Evolutionary conservation across 805 yeast species (phyloP).

Genomic region (Kazachstania martiniae): DNA sequence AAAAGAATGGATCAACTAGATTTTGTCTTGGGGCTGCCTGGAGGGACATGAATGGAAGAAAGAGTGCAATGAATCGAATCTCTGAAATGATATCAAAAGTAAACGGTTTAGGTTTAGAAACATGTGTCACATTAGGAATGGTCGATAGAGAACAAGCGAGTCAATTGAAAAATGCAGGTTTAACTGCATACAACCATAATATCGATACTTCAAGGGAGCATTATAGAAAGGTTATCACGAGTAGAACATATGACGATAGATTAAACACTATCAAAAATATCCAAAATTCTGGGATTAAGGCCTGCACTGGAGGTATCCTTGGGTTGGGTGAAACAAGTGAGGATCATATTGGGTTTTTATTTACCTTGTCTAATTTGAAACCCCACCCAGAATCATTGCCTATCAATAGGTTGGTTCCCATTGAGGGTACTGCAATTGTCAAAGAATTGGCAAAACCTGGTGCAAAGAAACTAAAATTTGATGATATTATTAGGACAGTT

Average conservation of each 20-base stretch:
- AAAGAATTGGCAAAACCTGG: slow-evolving; percentile 36
- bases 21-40: slow-evolving; percentile 85
- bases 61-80: slow-evolving; percentile 51
- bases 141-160: slow-evolving; percentile 52
- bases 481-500: slow-evolving; percentile 53
- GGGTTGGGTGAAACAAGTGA: slow-evolving; percentile 68
- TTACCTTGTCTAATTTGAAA: slow-evolving; percentile 56
- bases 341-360: slow-evolving; percentile 58
- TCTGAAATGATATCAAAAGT: slow-evolving; percentile 54
- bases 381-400: slow-evolving; percentile 76
- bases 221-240: slow-evolving; percentile 60
- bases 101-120: slow-evolving; percentile 58
- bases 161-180: slow-evolving; percentile 51
- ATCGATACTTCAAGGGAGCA: slow-evolving; percentile 72
- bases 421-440: slow-evolving; percentile 68
- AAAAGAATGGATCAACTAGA: slow-evolving; percentile 60
- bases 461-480: slow-evolving; percentile 41
- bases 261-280: slow-evolving; percentile 56
- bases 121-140: slow-evolving; percentile 79
- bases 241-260: slow-evolving; percentile 64
- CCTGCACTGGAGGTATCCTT: slow-evolving; percentile 71
- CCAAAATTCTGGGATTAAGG: slow-evolving; percentile 50
- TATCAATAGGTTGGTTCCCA: slow-evolving; percentile 69
- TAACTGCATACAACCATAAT: slow-evolving; percentile 76
- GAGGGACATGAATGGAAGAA: slow-evolving; percentile 77